Conservation (phyloP, 108 stramenopile genomes). For the Nitzschia inconspicua region DNA sequence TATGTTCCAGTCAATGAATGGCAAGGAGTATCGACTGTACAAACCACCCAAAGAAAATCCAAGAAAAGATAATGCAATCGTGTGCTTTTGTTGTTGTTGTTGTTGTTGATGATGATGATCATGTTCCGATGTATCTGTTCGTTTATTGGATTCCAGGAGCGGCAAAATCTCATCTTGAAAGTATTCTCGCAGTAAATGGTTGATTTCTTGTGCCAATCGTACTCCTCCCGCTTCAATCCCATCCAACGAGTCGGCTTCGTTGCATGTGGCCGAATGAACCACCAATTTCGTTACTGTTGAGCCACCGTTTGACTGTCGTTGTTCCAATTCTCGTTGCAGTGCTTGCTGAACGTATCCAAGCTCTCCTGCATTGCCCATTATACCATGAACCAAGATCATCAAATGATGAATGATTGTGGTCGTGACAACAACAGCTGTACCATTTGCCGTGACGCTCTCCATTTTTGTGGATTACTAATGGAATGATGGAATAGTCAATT, state of each 20-base stretch:
- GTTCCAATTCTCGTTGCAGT: conserved; percentile 6
- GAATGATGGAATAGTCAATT: too few species aligned
- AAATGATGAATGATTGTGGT: conserved; percentile 39
- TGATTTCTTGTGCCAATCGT: conserved; percentile 50
- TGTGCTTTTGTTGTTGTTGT: background rate
- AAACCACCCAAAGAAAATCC: conserved; percentile 65
- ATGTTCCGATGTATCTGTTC: background rate
- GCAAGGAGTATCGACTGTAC: conserved; percentile 52
- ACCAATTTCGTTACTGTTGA: conserved; percentile 10
- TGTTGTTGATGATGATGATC: too few species aligned
- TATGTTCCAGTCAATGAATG: conserved; percentile 24
- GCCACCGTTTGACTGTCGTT: too few species aligned
- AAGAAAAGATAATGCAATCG: conserved; percentile 44
- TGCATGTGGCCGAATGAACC: conserved; percentile 47
- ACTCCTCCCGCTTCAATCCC: conserved; percentile 55
- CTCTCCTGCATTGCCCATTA: conserved; percentile 60
- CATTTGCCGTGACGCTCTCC: too few species aligned
- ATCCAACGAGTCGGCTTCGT: conserved; percentile 49
- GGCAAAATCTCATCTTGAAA: too few species aligned
- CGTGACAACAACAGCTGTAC: too few species aligned
- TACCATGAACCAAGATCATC: conserved; percentile 66
- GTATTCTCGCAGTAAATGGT: conserved; percentile 25
- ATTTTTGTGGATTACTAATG: too few species aligned
- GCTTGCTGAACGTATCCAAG: conserved; percentile 45
- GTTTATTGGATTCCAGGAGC: conserved; percentile 8